phyloP scores from a whole-genome alignment of 495 filamentous ascomycete genomes.

The Rhypophila decipiens region DNA sequence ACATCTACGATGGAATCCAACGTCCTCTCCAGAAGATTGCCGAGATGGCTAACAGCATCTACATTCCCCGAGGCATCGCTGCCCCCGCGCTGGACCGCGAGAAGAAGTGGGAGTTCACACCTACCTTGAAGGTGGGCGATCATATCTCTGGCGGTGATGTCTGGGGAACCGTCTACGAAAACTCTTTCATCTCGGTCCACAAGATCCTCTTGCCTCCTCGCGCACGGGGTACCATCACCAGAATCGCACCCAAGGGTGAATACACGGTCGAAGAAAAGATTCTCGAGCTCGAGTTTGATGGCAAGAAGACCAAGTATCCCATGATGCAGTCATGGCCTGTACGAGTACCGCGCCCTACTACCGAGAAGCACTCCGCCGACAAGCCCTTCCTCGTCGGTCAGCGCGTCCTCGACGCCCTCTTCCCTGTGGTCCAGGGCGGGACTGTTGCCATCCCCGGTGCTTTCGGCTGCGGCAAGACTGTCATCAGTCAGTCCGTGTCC shows the following conservation, averaged over 20 bases:
- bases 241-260: conserved; percentile 77
- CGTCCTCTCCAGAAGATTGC: conserved; percentile 84
- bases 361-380: conserved; percentile 82
- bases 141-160: conserved; percentile 94
- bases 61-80: conserved; percentile 93
- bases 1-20: conserved; percentile 99
- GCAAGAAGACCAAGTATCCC: conserved; percentile 80
- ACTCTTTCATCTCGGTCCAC: conserved; percentile 90
- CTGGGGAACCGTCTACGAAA: conserved; percentile 91
- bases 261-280: conserved; percentile 95
- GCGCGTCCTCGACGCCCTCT: conserved; percentile 94
- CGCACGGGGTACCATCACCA: conserved; percentile 84
- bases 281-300: conserved; percentile 93
- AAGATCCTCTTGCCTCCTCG: conserved; percentile 92
- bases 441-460: conserved; percentile 97
- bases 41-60: conserved; percentile 73
- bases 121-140: conserved; percentile 85
- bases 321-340: conserved; percentile 99
- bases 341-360: conserved; percentile 83
- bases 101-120: conserved; percentile 94
- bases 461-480: conserved; percentile 98
- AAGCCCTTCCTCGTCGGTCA: conserved; percentile 93
- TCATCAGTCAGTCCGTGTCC: conserved; percentile 95
- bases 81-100: conserved; percentile 80
- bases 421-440: conserved; percentile 93